A percentile compares a stretch with the other conserved stretches of the same genome.
Conservation (phyloP, 2,329 filamentous ascomycete species). For the Colletotrichum filicis region DNA sequence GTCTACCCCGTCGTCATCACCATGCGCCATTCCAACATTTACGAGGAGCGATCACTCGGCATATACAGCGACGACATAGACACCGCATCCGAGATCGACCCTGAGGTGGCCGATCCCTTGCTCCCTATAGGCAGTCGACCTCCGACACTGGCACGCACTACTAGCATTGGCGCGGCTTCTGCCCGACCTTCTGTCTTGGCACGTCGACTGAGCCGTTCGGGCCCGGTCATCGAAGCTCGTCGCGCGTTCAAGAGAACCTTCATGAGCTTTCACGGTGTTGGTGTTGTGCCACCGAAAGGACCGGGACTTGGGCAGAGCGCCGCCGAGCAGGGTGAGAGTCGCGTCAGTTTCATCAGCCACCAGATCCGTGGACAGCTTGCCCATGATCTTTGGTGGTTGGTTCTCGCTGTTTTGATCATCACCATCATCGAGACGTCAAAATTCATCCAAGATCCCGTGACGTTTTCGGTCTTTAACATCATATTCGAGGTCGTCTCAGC, state of each 20-base stretch:
- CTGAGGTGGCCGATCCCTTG: background rate
- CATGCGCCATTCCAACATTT: slow-evolving; percentile 76
- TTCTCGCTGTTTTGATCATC: slow-evolving; percentile 69
- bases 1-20: slow-evolving; percentile 72
- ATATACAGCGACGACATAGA: slow-evolving; percentile 58
- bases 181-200: background rate
- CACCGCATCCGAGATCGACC: slow-evolving; percentile 41
- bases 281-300: slow-evolving; percentile 41
- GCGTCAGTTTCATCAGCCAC: slow-evolving; percentile 61
- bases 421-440: slow-evolving; percentile 68
- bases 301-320: slow-evolving; percentile 37
- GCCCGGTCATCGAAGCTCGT: slow-evolving; percentile 33
- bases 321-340: slow-evolving; percentile 43
- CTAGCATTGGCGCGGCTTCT: background rate
- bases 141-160: background rate
- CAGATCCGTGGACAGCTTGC: slow-evolving; percentile 72
- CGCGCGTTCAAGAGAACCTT: slow-evolving; percentile 49
- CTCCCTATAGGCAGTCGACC: background rate
- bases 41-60: slow-evolving; percentile 75
- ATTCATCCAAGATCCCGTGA: slow-evolving; percentile 61
- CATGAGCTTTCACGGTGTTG: slow-evolving; percentile 55
- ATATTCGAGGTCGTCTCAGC: slow-evolving; percentile 67
- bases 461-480: slow-evolving; percentile 69
- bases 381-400: slow-evolving; percentile 75
- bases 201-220: slow-evolving; percentile 56